A percentile compares a stretch with the other conserved stretches of the same genome.
phyloP scores from a whole-genome alignment of 139 green algal genomes.

The Raphidocelis subcapitata region DNA sequence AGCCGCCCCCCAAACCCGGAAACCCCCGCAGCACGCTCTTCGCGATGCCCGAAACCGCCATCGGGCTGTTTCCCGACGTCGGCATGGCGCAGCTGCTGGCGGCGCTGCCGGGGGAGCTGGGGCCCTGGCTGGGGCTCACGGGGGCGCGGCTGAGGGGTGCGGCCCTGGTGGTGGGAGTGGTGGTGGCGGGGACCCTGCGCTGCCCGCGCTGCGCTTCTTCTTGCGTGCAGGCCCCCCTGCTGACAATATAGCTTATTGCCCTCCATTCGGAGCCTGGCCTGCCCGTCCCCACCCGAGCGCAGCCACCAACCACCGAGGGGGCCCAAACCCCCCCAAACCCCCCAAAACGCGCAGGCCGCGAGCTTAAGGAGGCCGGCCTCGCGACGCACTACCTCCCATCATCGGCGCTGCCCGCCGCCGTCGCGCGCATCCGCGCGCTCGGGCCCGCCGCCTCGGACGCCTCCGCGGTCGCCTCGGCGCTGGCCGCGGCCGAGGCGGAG shows the following conservation, averaged over 20 bases:
- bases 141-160: slow-evolving; percentile 74
- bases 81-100: slow-evolving; percentile 49
- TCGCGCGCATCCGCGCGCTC: slow-evolving; percentile 35
- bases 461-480: slow-evolving; percentile 5
- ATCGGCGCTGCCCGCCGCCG: slow-evolving; percentile 43
- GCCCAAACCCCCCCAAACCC: too few species aligned
- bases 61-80: slow-evolving; percentile 96
- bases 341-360: slow-evolving; percentile 62
- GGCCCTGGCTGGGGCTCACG: slow-evolving; percentile 81
- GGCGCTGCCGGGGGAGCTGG: slow-evolving; percentile 59
- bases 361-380: slow-evolving; percentile 68
- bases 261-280: too few species aligned
- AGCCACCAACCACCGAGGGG: too few species aligned
- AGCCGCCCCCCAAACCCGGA: too few species aligned
- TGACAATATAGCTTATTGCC: too few species aligned
- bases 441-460: slow-evolving; percentile 11
- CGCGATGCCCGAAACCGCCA: slow-evolving; percentile 96
- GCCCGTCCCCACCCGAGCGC: too few species aligned
- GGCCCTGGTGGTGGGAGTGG: not conserved
- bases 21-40: slow-evolving; percentile 76
- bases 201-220: too few species aligned
- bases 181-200: too few species aligned
- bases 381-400: slow-evolving; percentile 87
- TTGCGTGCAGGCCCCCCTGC: too few species aligned
- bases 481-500: slow-evolving; percentile 6